phyloP scores from a whole-genome alignment of 768 basidiomycete genomes.

The Tylopilus plumbeoviolaceoides region DNA sequence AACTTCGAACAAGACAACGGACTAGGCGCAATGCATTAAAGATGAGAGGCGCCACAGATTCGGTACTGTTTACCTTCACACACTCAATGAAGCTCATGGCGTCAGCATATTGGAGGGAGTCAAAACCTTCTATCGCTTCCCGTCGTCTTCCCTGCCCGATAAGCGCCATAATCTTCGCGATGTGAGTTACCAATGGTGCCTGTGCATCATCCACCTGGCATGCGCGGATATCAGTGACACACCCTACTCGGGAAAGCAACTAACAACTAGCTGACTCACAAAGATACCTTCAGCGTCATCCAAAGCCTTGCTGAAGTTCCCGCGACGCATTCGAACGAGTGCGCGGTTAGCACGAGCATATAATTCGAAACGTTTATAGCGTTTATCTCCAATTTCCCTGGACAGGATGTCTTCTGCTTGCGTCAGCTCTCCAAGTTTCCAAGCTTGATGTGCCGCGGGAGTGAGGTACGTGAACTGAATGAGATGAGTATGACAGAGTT shows the following conservation, averaged over 20 bases:
- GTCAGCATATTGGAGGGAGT: neutral
- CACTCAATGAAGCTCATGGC: conserved; percentile 1
- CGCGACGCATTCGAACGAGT: conserved; percentile 7
- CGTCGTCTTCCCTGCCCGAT: neutral
- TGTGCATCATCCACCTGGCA: neutral
- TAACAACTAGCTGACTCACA: too few relatives aligned
- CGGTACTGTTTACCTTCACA: conserved; percentile 3
- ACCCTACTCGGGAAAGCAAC: neutral
- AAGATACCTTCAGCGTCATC: neutral
- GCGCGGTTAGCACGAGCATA: conserved; percentile 15
- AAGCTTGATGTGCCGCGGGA: neutral
- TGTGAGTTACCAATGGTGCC: neutral
- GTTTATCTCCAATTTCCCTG: conserved; percentile 6
- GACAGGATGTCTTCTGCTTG: conserved; percentile 6
- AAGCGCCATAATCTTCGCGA: conserved; percentile 6
- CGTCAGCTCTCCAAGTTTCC: conserved; percentile 6
- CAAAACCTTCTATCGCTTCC: neutral
- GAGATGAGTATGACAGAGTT: neutral
- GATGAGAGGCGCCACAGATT: neutral
- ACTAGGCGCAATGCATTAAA: neutral
- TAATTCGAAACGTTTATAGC: neutral
- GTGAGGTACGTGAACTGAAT: conserved; percentile 14
- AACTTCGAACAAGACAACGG: conserved; percentile 2
- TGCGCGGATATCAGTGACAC: neutral
- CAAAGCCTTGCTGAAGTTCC: conserved; percentile 4